Conservation (phyloP, 148 eudicot genomes). For the Camellia japonica region DNA sequence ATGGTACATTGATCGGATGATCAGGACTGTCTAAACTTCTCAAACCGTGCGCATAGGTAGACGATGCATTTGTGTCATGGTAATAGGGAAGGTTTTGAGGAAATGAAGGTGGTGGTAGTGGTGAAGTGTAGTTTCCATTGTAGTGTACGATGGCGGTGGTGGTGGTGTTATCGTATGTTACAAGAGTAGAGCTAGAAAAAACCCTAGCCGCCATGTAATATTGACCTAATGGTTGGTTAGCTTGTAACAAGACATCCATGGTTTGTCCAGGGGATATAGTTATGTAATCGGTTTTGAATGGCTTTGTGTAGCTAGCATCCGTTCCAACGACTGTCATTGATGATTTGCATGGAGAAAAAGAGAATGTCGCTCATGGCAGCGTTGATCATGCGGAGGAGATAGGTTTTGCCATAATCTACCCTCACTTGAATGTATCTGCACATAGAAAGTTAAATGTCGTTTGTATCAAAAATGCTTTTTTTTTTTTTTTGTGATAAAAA, state of each 20-base stretch:
- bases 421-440: slow-evolving; percentile 13
- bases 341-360: slow-evolving; percentile 6
- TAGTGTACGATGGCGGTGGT: slow-evolving; percentile 11
- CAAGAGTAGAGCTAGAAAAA: neutral
- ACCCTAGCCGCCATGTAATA: slow-evolving; percentile 5
- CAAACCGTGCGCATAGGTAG: slow-evolving; percentile 3
- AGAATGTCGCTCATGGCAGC: neutral
- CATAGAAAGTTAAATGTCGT: neutral
- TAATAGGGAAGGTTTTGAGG: slow-evolving; percentile 14
- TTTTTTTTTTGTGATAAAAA: neutral
- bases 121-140: neutral
- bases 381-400: slow-evolving; percentile 5
- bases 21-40: slow-evolving; percentile 6
- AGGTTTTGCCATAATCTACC: slow-evolving; percentile 5
- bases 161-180: neutral
- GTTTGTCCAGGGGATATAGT: slow-evolving; percentile 16
- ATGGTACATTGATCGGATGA: slow-evolving; percentile 13
- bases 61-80: slow-evolving; percentile 16
- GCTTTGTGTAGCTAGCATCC: slow-evolving; percentile 13
- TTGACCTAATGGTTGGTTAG: neutral
- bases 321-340: slow-evolving; percentile 5
- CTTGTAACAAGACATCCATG: slow-evolving; percentile 6
- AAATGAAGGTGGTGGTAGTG: neutral
- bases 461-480: neutral
- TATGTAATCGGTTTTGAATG: neutral